Evolutionary conservation across 768 basidiomycete species (phyloP), one percentile per base, ranked within the genome.

Genomic region (Phanerodontia chrysosporium): DNA sequence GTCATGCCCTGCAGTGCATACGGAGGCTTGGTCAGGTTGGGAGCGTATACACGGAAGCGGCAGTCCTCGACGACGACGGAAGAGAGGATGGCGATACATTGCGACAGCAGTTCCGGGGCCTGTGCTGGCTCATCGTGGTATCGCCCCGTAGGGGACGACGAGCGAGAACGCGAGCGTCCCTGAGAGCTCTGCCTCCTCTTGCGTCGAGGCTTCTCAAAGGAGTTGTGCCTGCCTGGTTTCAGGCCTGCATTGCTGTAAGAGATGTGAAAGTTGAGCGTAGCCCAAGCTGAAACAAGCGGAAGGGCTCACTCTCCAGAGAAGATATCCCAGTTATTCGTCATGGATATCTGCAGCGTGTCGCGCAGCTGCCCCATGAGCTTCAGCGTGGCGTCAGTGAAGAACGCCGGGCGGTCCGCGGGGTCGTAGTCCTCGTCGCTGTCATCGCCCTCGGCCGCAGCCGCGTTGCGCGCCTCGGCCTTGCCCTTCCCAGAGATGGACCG

Each of bases 61-160:
- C 89, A 89, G 66, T 93, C 92, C 58, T 88, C 85, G 5, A 75
- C 71, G 18, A 92, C 75, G 22, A 93, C 73, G 1, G 84, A 89
- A n/a, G 77, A 77, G 32, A 87, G 77, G 35, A 84, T 71, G 27
- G 77, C 79, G 13, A 87, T 79, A 67, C 86, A 89, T 56, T 81
- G 74, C 1, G 80, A 75, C 32, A 88, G 75, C 16, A 89, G 74
- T 55, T 83, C 79, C 7, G 85, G 78, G 21, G 79, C 74, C 49
- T 74, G 74, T 24, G 25, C 21, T 27, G 48, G 45, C 5, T 7
- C 22, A 12, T 58, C 70, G 45, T 62, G 64, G 18, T 7, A 39
- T 55, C 62, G n/a, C n/a, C n/a, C 66, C 16, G 61, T 66, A 9
- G 79, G 79, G 1, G 84, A 85, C 13, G 76, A 72, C n/a, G 84